Evolutionary conservation across 495 filamentous ascomycete species (phyloP).

Genomic region (Cercophora sp.): DNA sequence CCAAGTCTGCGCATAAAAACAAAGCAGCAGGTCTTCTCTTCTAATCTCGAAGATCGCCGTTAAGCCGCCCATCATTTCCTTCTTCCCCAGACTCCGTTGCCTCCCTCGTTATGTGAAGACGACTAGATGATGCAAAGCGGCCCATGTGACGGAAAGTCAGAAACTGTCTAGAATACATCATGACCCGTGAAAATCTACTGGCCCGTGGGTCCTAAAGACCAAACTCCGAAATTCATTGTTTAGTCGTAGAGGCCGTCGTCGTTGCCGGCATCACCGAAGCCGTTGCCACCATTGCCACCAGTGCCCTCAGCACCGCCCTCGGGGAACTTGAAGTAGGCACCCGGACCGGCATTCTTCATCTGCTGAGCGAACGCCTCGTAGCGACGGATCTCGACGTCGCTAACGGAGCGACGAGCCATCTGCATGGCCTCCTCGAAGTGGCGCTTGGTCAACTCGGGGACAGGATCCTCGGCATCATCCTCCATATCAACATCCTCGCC

Average conservation of each 20-base stretch:
- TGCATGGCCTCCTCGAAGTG: conserved; percentile 99
- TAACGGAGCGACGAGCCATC: conserved; percentile 86
- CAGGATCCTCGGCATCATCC: conserved; percentile 81
- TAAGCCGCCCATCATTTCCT: background rate
- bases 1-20: no score
- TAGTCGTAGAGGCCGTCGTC: conserved; percentile 81
- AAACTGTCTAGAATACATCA: conserved; percentile 19
- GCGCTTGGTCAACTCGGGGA: conserved; percentile 91
- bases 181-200: conserved; percentile 1
- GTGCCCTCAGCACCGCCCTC: conserved; percentile 58
- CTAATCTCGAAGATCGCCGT: background rate
- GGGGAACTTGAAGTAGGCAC: conserved; percentile 96
- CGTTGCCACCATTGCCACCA: conserved; percentile 48
- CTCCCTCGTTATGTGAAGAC: conserved; percentile 8
- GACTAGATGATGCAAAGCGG: conserved; percentile 3
- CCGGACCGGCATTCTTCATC: conserved; percentile 95
- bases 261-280: conserved; percentile 79
- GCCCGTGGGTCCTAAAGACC: background rate
- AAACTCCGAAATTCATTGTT: conserved; percentile 12
- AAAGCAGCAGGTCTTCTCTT: no score
- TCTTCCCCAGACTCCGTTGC: background rate
- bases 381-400: conserved; percentile 91
- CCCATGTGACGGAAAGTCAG: background rate
- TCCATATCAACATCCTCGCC: conserved; percentile 79
- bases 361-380: conserved; percentile 99